phyloP scores from a whole-genome alignment of 1,139 yeast species.

The Yamadazyma dushanensis region DNA sequence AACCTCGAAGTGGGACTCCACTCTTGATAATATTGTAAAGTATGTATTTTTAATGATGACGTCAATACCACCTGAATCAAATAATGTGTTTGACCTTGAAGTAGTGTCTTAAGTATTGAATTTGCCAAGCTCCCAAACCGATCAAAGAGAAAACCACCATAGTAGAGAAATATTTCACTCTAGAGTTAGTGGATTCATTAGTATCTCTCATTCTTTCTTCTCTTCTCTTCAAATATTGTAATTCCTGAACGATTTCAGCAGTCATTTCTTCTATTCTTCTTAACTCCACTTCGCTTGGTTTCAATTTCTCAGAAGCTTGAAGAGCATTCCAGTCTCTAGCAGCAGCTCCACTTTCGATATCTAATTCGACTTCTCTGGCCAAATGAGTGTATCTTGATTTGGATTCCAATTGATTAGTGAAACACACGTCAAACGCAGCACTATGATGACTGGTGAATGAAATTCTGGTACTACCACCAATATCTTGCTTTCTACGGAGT shows the following conservation, averaged over 20 bases:
- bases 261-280: slow-evolving; percentile 82
- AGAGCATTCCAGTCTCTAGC: slow-evolving; percentile 98
- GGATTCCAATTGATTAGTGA: slow-evolving; percentile 61
- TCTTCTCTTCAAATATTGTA: slow-evolving; percentile 80
- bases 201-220: slow-evolving; percentile 95
- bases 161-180: slow-evolving; percentile 84
- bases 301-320: slow-evolving; percentile 89
- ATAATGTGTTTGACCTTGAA: slow-evolving; percentile 94
- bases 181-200: slow-evolving; percentile 86
- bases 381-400: slow-evolving; percentile 35
- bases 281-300: slow-evolving; percentile 88
- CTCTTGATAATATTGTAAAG: too few relatives aligned
- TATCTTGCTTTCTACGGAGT: slow-evolving; percentile 62
- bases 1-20: too few relatives aligned
- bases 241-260: slow-evolving; percentile 72
- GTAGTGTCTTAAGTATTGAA: slow-evolving; percentile 85
- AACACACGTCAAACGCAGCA: slow-evolving; percentile 89
- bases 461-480: slow-evolving; percentile 64
- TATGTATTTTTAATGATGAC: too few relatives aligned
- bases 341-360: slow-evolving; percentile 92
- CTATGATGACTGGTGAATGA: slow-evolving; percentile 84
- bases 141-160: slow-evolving; percentile 66
- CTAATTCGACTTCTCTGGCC: slow-evolving; percentile 75
- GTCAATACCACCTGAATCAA: too few relatives aligned
- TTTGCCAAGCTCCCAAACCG: slow-evolving; percentile 88